Percentiles rank a stretch among this genome's conserved stretches.
Evolutionary conservation across 164 flowering plant species (phyloP).

Genomic region (Vitis amurensis): DNA sequence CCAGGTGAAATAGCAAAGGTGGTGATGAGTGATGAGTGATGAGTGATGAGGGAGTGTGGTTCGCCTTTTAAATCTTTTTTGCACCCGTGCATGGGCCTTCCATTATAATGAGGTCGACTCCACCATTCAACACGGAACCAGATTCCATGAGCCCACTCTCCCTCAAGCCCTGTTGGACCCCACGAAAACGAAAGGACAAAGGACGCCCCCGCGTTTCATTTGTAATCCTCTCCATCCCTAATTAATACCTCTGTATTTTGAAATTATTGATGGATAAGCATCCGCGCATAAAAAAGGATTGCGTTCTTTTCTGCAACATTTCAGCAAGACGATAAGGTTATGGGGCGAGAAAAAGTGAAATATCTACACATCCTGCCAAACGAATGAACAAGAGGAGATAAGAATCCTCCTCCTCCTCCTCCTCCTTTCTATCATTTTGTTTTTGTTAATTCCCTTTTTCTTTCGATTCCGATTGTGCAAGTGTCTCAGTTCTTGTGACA

Average conservation of each 20-base stretch:
- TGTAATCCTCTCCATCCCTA: too few relatives aligned
- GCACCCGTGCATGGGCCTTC: too few relatives aligned
- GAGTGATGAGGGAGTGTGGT: not conserved
- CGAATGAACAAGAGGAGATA: too few relatives aligned
- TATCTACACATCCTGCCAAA: not conserved
- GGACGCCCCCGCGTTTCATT: too few relatives aligned
- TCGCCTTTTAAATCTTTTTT: too few relatives aligned
- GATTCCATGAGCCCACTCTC: slow-evolving; percentile 9
- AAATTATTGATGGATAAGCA: slow-evolving; percentile 15
- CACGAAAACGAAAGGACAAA: too few relatives aligned
- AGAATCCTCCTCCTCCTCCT: too few relatives aligned
- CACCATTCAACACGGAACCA: not conserved
- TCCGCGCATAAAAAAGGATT: slow-evolving; percentile 14
- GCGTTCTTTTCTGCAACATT: slow-evolving; percentile 13
- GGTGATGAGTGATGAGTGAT: not conserved
- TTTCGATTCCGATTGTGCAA: too few relatives aligned
- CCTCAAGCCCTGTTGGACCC: not conserved
- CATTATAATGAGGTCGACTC: not conserved
- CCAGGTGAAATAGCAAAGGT: not conserved
- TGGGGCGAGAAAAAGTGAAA: not conserved
- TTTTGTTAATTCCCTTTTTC: too few relatives aligned
- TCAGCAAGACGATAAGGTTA: slow-evolving; percentile 10
- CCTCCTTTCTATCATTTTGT: too few relatives aligned
- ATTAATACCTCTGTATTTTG: not conserved
- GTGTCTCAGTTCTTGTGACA: too few relatives aligned